Evolutionary conservation across 106 monocot species (phyloP), one percentile per base, ranked within the genome.

Genomic region (Xerophyta viscosa): DNA sequence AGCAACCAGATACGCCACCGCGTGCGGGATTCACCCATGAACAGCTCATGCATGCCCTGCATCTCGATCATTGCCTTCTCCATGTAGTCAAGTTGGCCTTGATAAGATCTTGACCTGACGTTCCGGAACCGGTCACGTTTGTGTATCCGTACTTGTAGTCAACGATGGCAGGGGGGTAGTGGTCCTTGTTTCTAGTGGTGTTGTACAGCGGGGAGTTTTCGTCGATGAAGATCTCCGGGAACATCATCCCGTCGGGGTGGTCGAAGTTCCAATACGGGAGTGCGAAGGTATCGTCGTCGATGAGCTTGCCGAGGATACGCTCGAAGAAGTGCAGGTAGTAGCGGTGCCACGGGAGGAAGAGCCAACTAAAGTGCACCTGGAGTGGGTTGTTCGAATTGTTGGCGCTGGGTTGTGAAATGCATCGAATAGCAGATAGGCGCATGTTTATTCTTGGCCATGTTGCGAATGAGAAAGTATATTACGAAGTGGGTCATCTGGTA

Each of bases 341-440:
- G 12, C 66, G 58, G 59, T 66, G 72, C 66, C 66, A 73, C 19
- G 72, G 72, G 42, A 66, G 46, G 65, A 73, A 73, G 21, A 66
- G 6, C 72, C 72, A 73, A 27, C 53, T 60, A 53, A 1, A 41
- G 58, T 73, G 72, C 2, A 74, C 67, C 41, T 74, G 67, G 18
- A 67, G 29, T 4, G 18, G 17, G 0, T 31, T 56, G 2, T 18
- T 19, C 1, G 9, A 25, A 8, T 27, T 41, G n/a, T n/a, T n/a
- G n/a, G n/a, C 8, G 37, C 33, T 66, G 65, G 77, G 30, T 70
- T 39, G 48, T 68, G 72, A 37, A n/a, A n/a, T n/a, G 54, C 59
- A 20, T 28, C 63, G 65, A n/a, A n/a, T 72, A 60, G 68, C 79
- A 79, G 68, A n/a, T 64, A 73, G 9, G 65, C 68, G 42, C 73